phyloP scores from a whole-genome alignment of 805 yeast genomes.

The Ogataea allantospora region DNA sequence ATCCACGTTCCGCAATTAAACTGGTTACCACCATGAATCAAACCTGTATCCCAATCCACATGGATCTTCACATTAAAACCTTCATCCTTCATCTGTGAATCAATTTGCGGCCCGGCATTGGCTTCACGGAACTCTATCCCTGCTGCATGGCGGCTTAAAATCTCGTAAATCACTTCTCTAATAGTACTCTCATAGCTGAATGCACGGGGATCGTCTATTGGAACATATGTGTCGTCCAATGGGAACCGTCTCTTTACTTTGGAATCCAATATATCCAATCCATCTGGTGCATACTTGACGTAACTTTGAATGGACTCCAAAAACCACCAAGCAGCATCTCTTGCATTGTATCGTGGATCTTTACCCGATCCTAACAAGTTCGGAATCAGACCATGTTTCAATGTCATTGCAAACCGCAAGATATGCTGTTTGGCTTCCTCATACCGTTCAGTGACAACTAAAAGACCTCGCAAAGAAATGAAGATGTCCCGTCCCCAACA shows the following conservation, averaged over 20 bases:
- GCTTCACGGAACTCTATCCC: conserved; percentile 91
- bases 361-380: conserved; percentile 89
- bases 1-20: conserved; percentile 98
- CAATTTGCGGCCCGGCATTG: conserved; percentile 86
- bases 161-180: conserved; percentile 77
- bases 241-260: conserved; percentile 78
- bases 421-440: conserved; percentile 82
- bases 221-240: conserved; percentile 74
- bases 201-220: conserved; percentile 69
- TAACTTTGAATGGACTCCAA: conserved; percentile 87
- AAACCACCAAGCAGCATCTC: conserved; percentile 97
- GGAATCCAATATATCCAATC: conserved; percentile 63
- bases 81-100: conserved; percentile 87
- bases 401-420: conserved; percentile 81
- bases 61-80: conserved; percentile 82
- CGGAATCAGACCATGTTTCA: conserved; percentile 94
- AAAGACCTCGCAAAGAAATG: conserved; percentile 78
- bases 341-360: conserved; percentile 91
- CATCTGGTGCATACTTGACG: conserved; percentile 63
- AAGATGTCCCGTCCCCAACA: conserved; percentile 99
- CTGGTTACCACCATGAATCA: conserved; percentile 88
- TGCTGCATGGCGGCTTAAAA: conserved; percentile 80
- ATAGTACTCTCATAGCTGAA: conserved; percentile 69
- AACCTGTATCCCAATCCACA: conserved; percentile 89
- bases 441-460: conserved; percentile 72